Conservation (phyloP, 352 stramenopile genomes). For the Phytophthora sojae region DNA sequence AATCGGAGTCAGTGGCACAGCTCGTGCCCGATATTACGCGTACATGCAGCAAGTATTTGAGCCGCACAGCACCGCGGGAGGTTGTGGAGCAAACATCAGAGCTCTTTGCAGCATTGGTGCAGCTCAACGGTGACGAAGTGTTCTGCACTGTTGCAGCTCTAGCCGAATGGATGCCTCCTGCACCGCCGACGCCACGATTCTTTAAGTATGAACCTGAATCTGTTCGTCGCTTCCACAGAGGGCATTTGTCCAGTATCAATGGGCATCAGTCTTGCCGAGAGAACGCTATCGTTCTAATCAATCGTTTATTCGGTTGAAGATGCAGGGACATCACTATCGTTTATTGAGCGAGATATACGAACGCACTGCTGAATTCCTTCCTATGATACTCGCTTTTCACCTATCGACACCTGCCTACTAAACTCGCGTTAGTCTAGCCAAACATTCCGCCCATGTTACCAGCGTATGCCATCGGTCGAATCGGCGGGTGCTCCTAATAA, state of each 20-base stretch:
- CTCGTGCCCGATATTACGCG: constrained; percentile 68
- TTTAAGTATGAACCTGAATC: constrained; percentile 35
- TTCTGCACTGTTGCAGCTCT: constrained; percentile 66
- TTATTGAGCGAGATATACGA: constrained; percentile 34
- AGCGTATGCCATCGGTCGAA: constrained; percentile 90
- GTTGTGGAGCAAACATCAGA: constrained; percentile 48
- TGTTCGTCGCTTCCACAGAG: constrained; percentile 45
- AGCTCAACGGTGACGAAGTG: constrained; percentile 78
- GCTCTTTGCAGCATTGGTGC: constrained; percentile 54
- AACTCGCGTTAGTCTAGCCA: constrained; percentile 54
- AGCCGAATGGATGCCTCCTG: constrained; percentile 58
- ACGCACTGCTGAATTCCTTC: constrained; percentile 27
- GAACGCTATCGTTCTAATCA: constrained; percentile 44
- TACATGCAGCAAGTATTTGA: constrained; percentile 59
- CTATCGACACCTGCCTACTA: constrained; percentile 32
- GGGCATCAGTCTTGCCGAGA: constrained; percentile 28
- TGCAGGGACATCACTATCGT: constrained; percentile 27
- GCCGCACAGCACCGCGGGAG: constrained; percentile 34
- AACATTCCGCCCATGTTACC: constrained; percentile 93
- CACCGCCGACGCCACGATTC: constrained; percentile 56
- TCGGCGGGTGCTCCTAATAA: constrained; percentile 84
- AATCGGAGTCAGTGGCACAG: constrained; percentile 53
- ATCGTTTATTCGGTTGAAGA: constrained; percentile 35
- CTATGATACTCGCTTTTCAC: constrained; percentile 20
- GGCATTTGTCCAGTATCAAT: constrained; percentile 27